These are phyloP conservation scores for Leccinum pallidistipes DNA, from an alignment of 1,284 basidiomycete species.

Conservation along the genomic window DNA sequence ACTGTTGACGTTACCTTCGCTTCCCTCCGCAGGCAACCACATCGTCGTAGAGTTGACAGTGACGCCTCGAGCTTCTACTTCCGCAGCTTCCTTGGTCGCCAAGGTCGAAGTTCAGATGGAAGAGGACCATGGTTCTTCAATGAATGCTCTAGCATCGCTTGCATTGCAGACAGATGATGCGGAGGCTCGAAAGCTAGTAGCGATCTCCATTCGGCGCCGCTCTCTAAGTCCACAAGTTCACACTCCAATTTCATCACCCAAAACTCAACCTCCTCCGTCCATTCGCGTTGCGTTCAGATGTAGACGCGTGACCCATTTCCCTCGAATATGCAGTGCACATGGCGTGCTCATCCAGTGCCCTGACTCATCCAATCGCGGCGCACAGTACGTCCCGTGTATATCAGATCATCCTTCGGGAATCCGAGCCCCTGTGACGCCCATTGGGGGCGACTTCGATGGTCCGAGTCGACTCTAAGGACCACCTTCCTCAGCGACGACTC, in stretches of 20 bases:
- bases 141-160: constrained; percentile 71
- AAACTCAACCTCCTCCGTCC: background rate
- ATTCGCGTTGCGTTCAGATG: background rate
- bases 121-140: constrained; percentile 67
- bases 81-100: constrained; percentile 43
- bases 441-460: no score
- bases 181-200: constrained; percentile 69
- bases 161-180: constrained; percentile 60
- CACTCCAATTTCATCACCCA: background rate
- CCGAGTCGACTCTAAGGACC: no score
- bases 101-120: constrained; percentile 62
- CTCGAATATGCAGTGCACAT: background rate
- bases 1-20: constrained; percentile 67
- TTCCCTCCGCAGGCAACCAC: constrained; percentile 49
- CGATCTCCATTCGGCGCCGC: no score
- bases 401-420: no score
- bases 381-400: no score
- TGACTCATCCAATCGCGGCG: no score
- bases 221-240: background rate
- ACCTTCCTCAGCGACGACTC: no score
- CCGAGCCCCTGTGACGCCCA: no score
- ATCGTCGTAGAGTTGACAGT: constrained; percentile 61
- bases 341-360: no score
- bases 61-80: constrained; percentile 78
- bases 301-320: background rate